Evolutionary conservation across 2,329 filamentous ascomycete species (phyloP).

Genomic region (Colletotrichum trifolii): DNA sequence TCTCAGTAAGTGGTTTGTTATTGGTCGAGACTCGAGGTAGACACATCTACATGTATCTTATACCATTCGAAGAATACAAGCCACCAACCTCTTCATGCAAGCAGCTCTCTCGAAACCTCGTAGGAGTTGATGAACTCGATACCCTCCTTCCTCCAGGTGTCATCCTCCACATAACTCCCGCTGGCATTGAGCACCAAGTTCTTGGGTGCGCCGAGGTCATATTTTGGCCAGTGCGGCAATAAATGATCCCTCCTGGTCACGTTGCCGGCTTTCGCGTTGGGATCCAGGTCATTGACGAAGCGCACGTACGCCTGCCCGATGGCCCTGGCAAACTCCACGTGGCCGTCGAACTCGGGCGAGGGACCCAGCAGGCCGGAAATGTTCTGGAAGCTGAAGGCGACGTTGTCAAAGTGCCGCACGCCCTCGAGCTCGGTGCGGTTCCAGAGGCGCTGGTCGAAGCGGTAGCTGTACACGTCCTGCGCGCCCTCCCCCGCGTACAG

Average conservation of each 20-base stretch:
- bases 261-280: slow-evolving; percentile 46
- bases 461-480: slow-evolving; percentile 57
- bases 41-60: background rate
- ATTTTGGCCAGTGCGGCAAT: slow-evolving; percentile 55
- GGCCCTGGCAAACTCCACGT: slow-evolving; percentile 46
- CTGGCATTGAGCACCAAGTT: slow-evolving; percentile 60
- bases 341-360: slow-evolving; percentile 53
- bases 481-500: slow-evolving; percentile 46
- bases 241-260: slow-evolving; percentile 33
- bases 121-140: slow-evolving; percentile 56
- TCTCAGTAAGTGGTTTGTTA: background rate
- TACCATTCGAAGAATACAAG: background rate
- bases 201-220: slow-evolving; percentile 49
- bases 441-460: slow-evolving; percentile 60
- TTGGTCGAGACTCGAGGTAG: background rate
- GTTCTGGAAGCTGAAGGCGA: slow-evolving; percentile 63
- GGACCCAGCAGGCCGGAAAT: slow-evolving; percentile 59
- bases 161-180: slow-evolving; percentile 55
- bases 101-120: slow-evolving; percentile 50
- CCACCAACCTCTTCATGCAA: slow-evolving; percentile 33
- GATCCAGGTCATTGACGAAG: slow-evolving; percentile 56
- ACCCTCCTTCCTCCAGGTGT: slow-evolving; percentile 58
- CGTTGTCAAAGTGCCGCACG: slow-evolving; percentile 59
- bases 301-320: slow-evolving; percentile 55
- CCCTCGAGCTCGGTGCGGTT: slow-evolving; percentile 52